Conservation (phyloP, 176 grass and related monocot species). For the Typha latifolia region DNA sequence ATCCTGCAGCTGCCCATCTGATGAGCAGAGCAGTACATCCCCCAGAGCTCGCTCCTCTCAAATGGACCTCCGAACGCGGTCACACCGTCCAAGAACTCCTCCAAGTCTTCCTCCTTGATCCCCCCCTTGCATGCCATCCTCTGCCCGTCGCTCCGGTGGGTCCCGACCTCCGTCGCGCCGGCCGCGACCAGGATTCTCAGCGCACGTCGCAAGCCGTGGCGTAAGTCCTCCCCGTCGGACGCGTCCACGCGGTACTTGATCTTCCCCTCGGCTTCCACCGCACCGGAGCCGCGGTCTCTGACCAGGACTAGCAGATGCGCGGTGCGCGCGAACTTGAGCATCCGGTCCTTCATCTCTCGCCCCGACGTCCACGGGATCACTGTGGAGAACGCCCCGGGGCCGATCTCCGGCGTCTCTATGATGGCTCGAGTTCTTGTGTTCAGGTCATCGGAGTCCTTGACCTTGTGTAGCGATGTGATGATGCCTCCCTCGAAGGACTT, state of each 20-base stretch:
- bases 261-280: constrained; percentile 37
- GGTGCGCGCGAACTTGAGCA: constrained; percentile 57
- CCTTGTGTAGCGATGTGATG: constrained; percentile 83
- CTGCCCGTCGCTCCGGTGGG: constrained; percentile 70
- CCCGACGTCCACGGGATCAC: constrained; percentile 69
- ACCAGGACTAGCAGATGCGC: constrained; percentile 59
- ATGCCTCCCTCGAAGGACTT: constrained; percentile 75
- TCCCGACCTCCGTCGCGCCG: constrained; percentile 70
- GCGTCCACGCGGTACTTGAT: constrained; percentile 19
- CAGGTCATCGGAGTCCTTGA: constrained; percentile 16
- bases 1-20: constrained; percentile 94
- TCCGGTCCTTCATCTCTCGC: constrained; percentile 56
- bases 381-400: constrained; percentile 39
- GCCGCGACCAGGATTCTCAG: constrained; percentile 65
- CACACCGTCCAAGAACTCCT: constrained; percentile 62
- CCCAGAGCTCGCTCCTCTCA: constrained; percentile 28
- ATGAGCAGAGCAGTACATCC: constrained; percentile 50
- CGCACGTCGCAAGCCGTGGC: constrained; percentile 31
- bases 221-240: constrained; percentile 44
- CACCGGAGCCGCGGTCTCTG: constrained; percentile 51
- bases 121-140: constrained; percentile 52
- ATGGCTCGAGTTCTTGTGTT: constrained; percentile 28
- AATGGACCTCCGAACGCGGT: constrained; percentile 23
- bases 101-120: constrained; percentile 40
- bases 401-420: constrained; percentile 57